Percentiles rank a stretch among this genome's conserved stretches.
phyloP scores from a whole-genome alignment of 2,329 filamentous ascomycete species.

The Xylaria sp. region DNA sequence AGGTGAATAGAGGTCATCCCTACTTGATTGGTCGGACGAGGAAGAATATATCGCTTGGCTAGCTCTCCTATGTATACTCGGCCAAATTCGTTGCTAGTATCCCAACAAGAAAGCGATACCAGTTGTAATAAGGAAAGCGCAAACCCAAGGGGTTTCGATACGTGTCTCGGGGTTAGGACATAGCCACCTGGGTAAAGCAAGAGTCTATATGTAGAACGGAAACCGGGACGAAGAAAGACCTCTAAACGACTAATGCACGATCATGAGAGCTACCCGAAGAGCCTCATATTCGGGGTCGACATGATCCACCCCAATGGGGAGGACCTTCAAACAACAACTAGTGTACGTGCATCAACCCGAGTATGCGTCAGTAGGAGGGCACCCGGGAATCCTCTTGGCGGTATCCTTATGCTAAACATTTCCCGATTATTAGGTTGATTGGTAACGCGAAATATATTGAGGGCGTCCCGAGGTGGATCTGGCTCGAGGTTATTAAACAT shows the following conservation, averaged over 20 bases:
- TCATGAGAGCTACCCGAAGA: not conserved
- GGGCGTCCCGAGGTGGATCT: not conserved
- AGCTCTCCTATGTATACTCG: not conserved
- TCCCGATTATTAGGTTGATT: not conserved
- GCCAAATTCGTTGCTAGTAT: not conserved
- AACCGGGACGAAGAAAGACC: not conserved
- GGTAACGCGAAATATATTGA: not conserved
- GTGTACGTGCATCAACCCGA: not conserved
- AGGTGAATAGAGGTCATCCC: not conserved
- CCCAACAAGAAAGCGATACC: not conserved
- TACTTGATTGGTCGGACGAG: not conserved
- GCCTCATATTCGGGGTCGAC: not conserved
- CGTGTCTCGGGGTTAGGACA: not conserved
- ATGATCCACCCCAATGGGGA: not conserved
- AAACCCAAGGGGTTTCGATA: not conserved
- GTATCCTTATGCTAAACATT: too few relatives aligned
- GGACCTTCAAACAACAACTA: not conserved
- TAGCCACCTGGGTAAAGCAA: not conserved
- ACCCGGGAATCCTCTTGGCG: not conserved
- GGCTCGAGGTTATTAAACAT: not conserved
- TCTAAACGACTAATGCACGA: not conserved
- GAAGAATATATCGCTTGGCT: not conserved
- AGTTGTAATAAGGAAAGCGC: not conserved
- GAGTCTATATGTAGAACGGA: not conserved
- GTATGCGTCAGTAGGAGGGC: not conserved